Percentiles rank a stretch among this genome's conserved stretches.
These are phyloP conservation scores for Naganishia sp. DNA, from an alignment of 1,284 basidiomycete species.

Conservation along the genomic window DNA sequence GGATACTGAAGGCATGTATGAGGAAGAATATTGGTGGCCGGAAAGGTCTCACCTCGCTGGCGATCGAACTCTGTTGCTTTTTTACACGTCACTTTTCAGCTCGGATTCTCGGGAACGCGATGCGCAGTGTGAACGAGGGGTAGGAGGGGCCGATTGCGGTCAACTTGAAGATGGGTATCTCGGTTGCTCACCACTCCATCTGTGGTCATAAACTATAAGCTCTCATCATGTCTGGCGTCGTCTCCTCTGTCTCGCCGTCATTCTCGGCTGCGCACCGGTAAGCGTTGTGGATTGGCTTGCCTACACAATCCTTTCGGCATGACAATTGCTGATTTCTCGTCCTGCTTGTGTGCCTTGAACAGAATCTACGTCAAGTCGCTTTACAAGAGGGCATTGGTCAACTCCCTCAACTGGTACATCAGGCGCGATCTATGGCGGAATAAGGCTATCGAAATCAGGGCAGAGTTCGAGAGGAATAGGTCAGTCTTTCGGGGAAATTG, in stretches of 20 bases:
- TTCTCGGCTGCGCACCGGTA: slow-evolving; percentile 74
- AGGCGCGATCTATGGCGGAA: slow-evolving; percentile 80
- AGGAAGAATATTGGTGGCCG: too few species aligned
- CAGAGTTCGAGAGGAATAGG: slow-evolving; percentile 90
- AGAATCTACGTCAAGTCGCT: slow-evolving; percentile 83
- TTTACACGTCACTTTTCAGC: slow-evolving; percentile 21
- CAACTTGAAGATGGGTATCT: too few species aligned
- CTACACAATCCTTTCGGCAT: neutral
- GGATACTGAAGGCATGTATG: too few species aligned
- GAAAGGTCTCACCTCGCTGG: too few species aligned
- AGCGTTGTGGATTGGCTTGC: neutral
- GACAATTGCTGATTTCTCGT: neutral
- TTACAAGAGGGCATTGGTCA: slow-evolving; percentile 81
- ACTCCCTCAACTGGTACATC: slow-evolving; percentile 85
- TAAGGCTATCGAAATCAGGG: slow-evolving; percentile 78
- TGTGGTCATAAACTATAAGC: too few species aligned
- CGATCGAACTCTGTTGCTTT: slow-evolving; percentile 1
- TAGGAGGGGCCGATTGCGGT: neutral
- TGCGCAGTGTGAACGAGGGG: too few species aligned
- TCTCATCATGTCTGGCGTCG: slow-evolving; percentile 9
- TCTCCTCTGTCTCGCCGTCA: slow-evolving; percentile 49
- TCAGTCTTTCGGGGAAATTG: slow-evolving; percentile 52
- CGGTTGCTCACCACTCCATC: too few species aligned
- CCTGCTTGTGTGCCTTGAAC: slow-evolving; percentile 1
- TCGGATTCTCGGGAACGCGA: neutral